phyloP scores from a whole-genome alignment of 441 rosid species.

The Gossypium lobatum region DNA sequence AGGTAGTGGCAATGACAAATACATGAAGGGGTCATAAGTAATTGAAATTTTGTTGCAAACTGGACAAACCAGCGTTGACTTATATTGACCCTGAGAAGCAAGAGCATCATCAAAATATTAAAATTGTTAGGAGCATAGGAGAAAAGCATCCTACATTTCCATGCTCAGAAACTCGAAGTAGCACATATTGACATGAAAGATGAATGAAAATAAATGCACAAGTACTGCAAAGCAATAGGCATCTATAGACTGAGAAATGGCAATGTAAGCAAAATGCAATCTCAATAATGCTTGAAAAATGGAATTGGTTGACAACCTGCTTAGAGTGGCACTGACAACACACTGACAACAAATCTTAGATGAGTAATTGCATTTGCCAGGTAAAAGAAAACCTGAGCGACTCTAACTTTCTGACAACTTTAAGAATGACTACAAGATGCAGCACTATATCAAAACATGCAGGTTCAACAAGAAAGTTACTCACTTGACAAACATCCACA shows the following conservation, averaged over 20 bases:
- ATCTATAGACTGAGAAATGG: no score
- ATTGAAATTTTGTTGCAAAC: constrained; percentile 59
- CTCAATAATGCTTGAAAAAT: no score
- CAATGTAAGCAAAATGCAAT: neutral
- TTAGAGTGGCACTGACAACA: neutral
- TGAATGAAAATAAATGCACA: no score
- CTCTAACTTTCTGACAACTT: neutral
- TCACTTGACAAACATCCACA: constrained; percentile 67
- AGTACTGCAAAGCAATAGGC: neutral
- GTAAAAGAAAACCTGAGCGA: neutral
- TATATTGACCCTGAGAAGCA: constrained; percentile 57
- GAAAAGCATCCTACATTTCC: neutral
- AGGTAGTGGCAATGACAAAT: constrained; percentile 61
- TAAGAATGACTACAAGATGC: neutral
- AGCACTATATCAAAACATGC: constrained; percentile 2
- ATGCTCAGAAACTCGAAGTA: neutral
- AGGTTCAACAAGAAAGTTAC: constrained; percentile 15
- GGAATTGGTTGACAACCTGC: neutral
- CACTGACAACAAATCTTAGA: neutral
- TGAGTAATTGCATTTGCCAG: constrained; percentile 3
- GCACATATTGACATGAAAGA: no score
- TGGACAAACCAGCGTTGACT: constrained; percentile 65
- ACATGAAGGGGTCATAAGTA: constrained; percentile 74
- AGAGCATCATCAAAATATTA: neutral
- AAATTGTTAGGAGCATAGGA: neutral